Evolutionary conservation across 1,139 yeast genomes (phyloP), one percentile per base, ranked within the genome.

Genomic region (Magnusiomyces fungicola): DNA sequence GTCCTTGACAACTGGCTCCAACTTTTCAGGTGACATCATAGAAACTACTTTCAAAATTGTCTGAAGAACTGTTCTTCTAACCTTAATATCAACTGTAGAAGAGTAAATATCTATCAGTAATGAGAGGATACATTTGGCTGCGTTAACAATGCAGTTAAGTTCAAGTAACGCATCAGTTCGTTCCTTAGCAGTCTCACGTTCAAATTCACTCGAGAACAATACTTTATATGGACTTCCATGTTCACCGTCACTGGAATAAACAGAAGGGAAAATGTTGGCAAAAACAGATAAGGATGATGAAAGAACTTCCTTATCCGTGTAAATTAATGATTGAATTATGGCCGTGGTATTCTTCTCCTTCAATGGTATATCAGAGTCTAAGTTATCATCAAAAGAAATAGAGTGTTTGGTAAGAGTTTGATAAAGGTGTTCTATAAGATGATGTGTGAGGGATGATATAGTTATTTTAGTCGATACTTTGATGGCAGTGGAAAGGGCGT

Each of bases 281-380:
- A 84, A 69, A 45, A 87, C 68, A 38, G 76, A 72, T 22, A 88
- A 65, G 24, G 83, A 71, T 23, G 79, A 73, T 1, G 77, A 59
- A 30, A 84, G 65, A 34, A 86, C 63, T 23, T 81, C 86, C 56
- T 81, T 82, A 0, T 94, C 90, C 3, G 81, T 79, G 48, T 83
- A 80, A 79, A 88, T 83, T 40, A 89, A 67, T 0, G 87, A 79
- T 59, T 86, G 95, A 40, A 83, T 74, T 1, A 83, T 70, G 0
- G 77, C 61, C 2, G 62, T 60, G 23, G 65, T 69, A 40, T 60
- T 61, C 36, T 54, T 59, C 49, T 60, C 54, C 16, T 53, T 43
- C 29, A 49, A 47, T 27, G 49, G 47, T 12, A 44, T 40, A 14
- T 53, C 56, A 7, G 52, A 49, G 30, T 55, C 57, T 12, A 5